phyloP scores from a whole-genome alignment of 1,284 basidiomycete species.

The Ganoderma lingzhi region DNA sequence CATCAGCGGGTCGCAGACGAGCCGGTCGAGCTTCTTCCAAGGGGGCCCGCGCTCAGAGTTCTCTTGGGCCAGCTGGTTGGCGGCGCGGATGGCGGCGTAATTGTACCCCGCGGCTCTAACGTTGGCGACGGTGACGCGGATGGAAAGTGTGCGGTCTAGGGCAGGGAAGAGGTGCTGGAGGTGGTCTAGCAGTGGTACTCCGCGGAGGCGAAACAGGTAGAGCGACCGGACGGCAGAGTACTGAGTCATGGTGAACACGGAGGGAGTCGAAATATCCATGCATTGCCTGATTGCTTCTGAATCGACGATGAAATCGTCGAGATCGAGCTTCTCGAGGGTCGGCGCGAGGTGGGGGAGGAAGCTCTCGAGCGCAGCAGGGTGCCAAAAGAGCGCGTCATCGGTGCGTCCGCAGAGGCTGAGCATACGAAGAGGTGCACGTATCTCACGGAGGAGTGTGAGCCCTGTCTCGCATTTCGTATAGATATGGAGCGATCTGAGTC shows the following conservation, averaged over 20 bases:
- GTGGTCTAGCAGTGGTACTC: neutral
- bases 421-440: neutral
- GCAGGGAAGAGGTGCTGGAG: neutral
- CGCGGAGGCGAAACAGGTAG: neutral
- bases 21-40: neutral
- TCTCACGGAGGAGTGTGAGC: neutral
- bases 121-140: neutral
- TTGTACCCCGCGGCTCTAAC: rapidly evolving
- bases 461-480: no score
- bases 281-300: neutral
- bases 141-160: neutral
- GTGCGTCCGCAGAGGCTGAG: neutral
- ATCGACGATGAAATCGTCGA: neutral
- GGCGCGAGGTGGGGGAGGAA: neutral
- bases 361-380: neutral
- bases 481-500: neutral
- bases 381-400: neutral
- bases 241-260: neutral
- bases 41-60: neutral
- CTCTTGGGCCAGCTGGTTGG: neutral
- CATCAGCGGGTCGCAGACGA: neutral
- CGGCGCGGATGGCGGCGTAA: neutral
- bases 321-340: neutral
- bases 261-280: no score
- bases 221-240: neutral